Evolutionary conservation across 2,329 filamentous ascomycete genomes (phyloP), one percentile per base, ranked within the genome.

Genomic region (Hypoxylon sp.): DNA sequence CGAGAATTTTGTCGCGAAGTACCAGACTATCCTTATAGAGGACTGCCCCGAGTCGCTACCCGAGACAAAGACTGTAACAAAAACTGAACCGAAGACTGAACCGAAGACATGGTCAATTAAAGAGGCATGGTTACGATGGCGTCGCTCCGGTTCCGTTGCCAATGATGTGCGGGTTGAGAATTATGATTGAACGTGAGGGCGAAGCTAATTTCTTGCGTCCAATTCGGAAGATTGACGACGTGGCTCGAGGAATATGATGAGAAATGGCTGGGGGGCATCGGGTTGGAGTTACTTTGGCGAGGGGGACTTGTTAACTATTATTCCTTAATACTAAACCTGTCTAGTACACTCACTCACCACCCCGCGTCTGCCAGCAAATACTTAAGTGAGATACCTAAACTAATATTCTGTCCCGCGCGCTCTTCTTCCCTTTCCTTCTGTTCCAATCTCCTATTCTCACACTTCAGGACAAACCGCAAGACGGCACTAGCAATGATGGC

Each of bases 401-500:
- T 28, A n/a, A 22, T 24, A 24, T 26, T 37, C 30, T 24, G 41
- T 1, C 65, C 56, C 6, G 28, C 60, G 8, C 49, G 30, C 47
- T 71, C 65, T 3, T 59, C 63, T 26, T 71, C 67, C 34, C 47
- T 51, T 44, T 71, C 68, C 24, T 53, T 51, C 20, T 56, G 7
- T 11, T 68, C 69, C 6, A 73, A 32, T 32, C 64, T 71, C 4
- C 47, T 51, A 26, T 73, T 72, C 54, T 73, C 68, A 5, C 62
- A 56, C 50, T 64, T 64, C 6, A 73, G 51, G 20, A 67, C 59
- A 28, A 71, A 66, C 8, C 63, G 65, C 8, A 74, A 43, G 1
- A 72, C 49, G 0, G 68, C 64, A 15, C 57, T 64, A 1, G 67
- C 68, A 3, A 62, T 11, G 15, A 74, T 69, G 7, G 71, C 66